phyloP scores from a whole-genome alignment of 306 rosid species.

The Vigna nakashimae region DNA sequence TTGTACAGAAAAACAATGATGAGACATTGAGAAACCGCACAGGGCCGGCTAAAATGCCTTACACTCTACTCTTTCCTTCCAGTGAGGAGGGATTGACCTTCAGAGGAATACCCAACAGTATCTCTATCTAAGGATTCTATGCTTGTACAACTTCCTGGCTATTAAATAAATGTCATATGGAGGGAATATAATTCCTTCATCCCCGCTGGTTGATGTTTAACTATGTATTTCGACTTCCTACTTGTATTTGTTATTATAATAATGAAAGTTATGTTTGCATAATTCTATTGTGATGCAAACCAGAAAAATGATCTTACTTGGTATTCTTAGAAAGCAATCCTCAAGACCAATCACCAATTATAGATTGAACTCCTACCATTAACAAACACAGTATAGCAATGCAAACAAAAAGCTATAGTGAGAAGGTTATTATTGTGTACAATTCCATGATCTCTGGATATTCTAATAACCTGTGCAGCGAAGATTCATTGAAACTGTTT shows the following conservation, averaged over 20 bases:
- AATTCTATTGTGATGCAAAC: constrained; percentile 15
- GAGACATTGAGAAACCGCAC: constrained; percentile 31
- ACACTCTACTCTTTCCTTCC: constrained; percentile 67
- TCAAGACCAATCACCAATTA: too few species aligned
- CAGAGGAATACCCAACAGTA: constrained; percentile 76
- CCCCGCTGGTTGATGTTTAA: background rate
- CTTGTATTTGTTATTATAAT: background rate
- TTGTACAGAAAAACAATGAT: constrained; percentile 16
- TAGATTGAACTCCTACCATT: too few species aligned
- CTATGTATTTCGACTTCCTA: background rate
- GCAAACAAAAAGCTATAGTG: background rate
- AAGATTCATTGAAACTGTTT: constrained; percentile 60
- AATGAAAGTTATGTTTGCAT: constrained; percentile 1
- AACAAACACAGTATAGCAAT: too few species aligned
- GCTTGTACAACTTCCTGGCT: background rate
- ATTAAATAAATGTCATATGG: constrained; percentile 10
- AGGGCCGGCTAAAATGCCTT: constrained; percentile 62
- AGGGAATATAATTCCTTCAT: constrained; percentile 25
- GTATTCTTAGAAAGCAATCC: too few species aligned
- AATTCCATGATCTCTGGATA: constrained; percentile 70
- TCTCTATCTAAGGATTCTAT: constrained; percentile 45
- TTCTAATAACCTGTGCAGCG: constrained; percentile 52
- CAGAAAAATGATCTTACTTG: background rate
- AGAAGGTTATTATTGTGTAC: constrained; percentile 58
- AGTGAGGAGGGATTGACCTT: constrained; percentile 67